Conservation (phyloP, 495 filamentous ascomycete genomes). For the Aspergillus hancockii region DNA sequence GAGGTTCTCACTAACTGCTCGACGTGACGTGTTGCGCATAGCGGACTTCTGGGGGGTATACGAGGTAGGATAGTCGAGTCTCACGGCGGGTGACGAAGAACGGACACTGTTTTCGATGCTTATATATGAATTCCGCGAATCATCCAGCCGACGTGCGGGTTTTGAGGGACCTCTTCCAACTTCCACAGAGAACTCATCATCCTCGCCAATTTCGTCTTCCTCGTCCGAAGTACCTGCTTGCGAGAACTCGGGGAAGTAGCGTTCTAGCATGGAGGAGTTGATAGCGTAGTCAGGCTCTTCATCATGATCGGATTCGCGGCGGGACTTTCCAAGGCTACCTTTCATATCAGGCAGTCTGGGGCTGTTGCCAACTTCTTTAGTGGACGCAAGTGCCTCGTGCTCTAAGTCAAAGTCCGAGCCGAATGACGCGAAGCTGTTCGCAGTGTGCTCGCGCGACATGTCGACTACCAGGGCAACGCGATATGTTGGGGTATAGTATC, state of each 20-base stretch:
- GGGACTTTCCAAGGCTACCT: slow-evolving; percentile 25
- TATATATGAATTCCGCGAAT: slow-evolving; percentile 47
- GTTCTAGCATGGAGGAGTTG: slow-evolving; percentile 64
- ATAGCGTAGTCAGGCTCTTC: slow-evolving; percentile 51
- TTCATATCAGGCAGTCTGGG: slow-evolving; percentile 43
- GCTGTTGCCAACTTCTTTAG: slow-evolving; percentile 44
- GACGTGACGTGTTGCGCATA: slow-evolving; percentile 26
- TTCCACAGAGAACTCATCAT: slow-evolving; percentile 46
- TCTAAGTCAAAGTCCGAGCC: slow-evolving; percentile 54
- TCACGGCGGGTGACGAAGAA: slow-evolving; percentile 48
- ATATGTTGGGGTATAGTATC: neutral
- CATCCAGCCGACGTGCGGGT: slow-evolving; percentile 35
- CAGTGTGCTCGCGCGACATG: slow-evolving; percentile 39
- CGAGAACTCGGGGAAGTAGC: slow-evolving; percentile 63
- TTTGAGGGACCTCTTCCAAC: slow-evolving; percentile 44
- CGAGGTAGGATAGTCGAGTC: slow-evolving; percentile 44
- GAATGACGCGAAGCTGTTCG: slow-evolving; percentile 33
- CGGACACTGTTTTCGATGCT: slow-evolving; percentile 51
- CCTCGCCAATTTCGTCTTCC: slow-evolving; percentile 34
- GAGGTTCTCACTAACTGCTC: slow-evolving; percentile 42
- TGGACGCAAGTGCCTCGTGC: slow-evolving; percentile 53
- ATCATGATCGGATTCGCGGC: slow-evolving; percentile 22
- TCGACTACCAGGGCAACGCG: slow-evolving; percentile 13
- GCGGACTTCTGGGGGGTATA: slow-evolving; percentile 44
- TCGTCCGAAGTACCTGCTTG: slow-evolving; percentile 45